Evolutionary conservation across 176 grass and related monocot genomes (phyloP).

Genomic region (Zoysia pacifica): DNA sequence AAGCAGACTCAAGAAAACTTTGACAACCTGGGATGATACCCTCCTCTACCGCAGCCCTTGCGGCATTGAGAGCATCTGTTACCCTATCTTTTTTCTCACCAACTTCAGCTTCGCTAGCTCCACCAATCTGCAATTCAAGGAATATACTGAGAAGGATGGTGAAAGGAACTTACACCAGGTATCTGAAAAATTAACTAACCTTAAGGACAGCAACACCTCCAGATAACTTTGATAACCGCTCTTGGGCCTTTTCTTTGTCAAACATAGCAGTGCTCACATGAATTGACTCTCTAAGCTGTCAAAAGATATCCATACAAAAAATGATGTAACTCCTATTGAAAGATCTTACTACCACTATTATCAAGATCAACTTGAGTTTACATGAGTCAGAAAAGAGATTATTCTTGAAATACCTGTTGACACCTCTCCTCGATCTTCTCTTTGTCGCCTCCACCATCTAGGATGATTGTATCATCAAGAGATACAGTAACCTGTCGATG

Average conservation of each 20-base stretch:
- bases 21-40: constrained; percentile 81
- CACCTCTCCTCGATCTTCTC: constrained; percentile 81
- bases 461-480: constrained; percentile 82
- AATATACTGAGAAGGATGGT: constrained; percentile 11
- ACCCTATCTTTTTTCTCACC: constrained; percentile 97
- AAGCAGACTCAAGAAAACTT: constrained; percentile 13
- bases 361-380: constrained; percentile 5
- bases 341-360: constrained; percentile 17
- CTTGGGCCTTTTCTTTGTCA: constrained; percentile 95
- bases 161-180: neutral
- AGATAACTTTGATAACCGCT: constrained; percentile 90
- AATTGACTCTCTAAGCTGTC: constrained; percentile 82
- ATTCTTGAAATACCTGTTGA: constrained; percentile 57
- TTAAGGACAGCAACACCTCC: constrained; percentile 86
- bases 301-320: constrained; percentile 30
- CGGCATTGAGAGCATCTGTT: constrained; percentile 89
- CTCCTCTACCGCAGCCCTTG: constrained; percentile 83
- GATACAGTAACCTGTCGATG: constrained; percentile 76
- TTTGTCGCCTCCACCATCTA: constrained; percentile 85
- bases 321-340: constrained; percentile 15
- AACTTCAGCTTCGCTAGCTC: constrained; percentile 89
- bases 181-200: constrained; percentile 58
- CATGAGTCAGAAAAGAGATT: neutral
- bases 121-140: constrained; percentile 69
- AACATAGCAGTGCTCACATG: constrained; percentile 80